A percentile compares a stretch with the other conserved stretches of the same genome.
Evolutionary conservation across 2,329 filamentous ascomycete species (phyloP).

Genomic region (Calonectria hawksworthii): DNA sequence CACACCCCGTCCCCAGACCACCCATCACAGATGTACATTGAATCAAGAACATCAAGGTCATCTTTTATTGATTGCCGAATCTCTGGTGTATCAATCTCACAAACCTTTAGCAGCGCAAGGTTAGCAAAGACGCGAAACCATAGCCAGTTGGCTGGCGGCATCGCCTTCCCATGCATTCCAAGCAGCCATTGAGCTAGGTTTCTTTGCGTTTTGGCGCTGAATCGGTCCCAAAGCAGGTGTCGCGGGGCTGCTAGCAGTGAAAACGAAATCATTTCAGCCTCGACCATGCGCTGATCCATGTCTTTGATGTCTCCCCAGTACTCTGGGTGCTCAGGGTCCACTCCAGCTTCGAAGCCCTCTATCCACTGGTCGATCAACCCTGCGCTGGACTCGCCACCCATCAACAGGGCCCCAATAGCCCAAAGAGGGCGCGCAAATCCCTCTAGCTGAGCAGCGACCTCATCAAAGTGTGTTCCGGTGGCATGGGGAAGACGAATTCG

Average conservation of each 20-base stretch:
- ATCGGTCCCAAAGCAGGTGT: constrained; percentile 48
- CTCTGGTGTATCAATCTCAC: constrained; percentile 50
- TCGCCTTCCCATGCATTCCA: constrained; percentile 57
- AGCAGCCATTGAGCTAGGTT: constrained; percentile 58
- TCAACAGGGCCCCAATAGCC: constrained; percentile 54
- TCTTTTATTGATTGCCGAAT: constrained; percentile 52
- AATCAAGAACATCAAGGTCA: constrained; percentile 59
- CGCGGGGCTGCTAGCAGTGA: constrained; percentile 60
- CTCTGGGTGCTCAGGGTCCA: constrained; percentile 49
- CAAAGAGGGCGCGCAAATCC: constrained; percentile 58
- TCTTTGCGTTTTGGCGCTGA: constrained; percentile 47
- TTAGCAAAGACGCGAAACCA: constrained; percentile 65
- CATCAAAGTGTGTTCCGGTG: constrained; percentile 59
- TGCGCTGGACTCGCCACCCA: constrained; percentile 45
- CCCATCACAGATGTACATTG: constrained; percentile 58
- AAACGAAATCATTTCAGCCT: constrained; percentile 65
- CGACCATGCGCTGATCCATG: constrained; percentile 68
- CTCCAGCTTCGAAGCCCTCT: constrained; percentile 48
- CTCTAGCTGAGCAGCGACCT: constrained; percentile 60
- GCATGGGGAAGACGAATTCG: constrained; percentile 53
- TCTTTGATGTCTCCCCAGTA: constrained; percentile 64
- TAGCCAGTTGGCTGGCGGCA: constrained; percentile 63
- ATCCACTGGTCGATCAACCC: constrained; percentile 46
- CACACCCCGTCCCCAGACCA: constrained; percentile 63
- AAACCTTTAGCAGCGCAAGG: constrained; percentile 57